A percentile compares a stretch with the other conserved stretches of the same genome.
phyloP scores from a whole-genome alignment of 2,329 filamentous ascomycete genomes.

The Sporothrix humicola region DNA sequence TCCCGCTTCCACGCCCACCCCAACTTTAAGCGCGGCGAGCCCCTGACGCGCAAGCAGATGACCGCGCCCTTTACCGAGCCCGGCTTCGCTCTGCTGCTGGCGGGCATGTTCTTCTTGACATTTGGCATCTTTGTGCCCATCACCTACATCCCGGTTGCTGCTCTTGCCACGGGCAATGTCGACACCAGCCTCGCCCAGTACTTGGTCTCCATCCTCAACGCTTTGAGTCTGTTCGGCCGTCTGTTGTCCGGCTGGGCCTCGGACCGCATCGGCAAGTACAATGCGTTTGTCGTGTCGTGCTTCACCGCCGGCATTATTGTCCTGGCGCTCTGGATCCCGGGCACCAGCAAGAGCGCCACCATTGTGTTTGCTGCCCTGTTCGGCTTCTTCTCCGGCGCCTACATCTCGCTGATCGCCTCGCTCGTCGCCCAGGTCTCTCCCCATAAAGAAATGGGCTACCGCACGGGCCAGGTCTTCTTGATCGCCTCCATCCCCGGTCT shows the following conservation, averaged over 20 bases:
- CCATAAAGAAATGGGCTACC: constrained; percentile 59
- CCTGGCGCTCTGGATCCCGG: constrained; percentile 53
- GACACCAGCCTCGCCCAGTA: constrained; percentile 38
- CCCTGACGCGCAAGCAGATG: constrained; percentile 30
- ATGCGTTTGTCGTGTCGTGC: constrained; percentile 54
- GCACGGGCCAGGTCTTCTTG: constrained; percentile 59
- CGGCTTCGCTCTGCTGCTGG: constrained; percentile 37
- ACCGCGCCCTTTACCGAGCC: constrained; percentile 38
- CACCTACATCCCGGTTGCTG: constrained; percentile 40
- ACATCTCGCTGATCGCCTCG: constrained; percentile 48
- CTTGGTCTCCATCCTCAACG: constrained; percentile 42
- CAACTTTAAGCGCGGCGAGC: not conserved
- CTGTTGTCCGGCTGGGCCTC: constrained; percentile 40
- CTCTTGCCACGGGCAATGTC: constrained; percentile 38
- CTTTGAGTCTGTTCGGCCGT: constrained; percentile 47
- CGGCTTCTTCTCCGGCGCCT: constrained; percentile 49
- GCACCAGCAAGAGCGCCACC: constrained; percentile 41
- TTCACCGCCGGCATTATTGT: constrained; percentile 48
- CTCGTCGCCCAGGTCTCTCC: constrained; percentile 60
- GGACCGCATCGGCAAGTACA: constrained; percentile 49
- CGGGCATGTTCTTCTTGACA: constrained; percentile 39
- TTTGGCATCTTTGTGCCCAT: constrained; percentile 42
- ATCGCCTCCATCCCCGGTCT: constrained; percentile 58
- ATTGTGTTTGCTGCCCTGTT: constrained; percentile 51
- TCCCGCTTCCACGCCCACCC: constrained; percentile 35